Evolutionary conservation across 306 rosid species (phyloP).

Genomic region (Inga laurina): DNA sequence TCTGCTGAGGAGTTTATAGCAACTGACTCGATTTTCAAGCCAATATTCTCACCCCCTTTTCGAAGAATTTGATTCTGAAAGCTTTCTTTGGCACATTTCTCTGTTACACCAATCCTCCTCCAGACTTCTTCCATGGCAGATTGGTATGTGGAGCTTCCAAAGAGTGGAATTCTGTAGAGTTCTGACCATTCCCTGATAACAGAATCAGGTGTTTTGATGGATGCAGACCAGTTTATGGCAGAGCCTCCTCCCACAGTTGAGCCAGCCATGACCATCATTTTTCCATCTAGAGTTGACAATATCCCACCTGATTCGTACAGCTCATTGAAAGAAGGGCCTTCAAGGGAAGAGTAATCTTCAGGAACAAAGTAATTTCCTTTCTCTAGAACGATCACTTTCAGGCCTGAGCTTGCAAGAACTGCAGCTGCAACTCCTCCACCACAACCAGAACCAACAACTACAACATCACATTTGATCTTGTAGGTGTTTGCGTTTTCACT

Average conservation of each 20-base stretch:
- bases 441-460: constrained; percentile 84
- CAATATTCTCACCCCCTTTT: constrained; percentile 78
- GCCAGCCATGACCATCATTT: constrained; percentile 77
- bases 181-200: constrained; percentile 77
- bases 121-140: constrained; percentile 83
- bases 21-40: constrained; percentile 68
- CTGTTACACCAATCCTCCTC: constrained; percentile 70
- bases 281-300: constrained; percentile 64
- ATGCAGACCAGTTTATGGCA: constrained; percentile 93
- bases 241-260: constrained; percentile 97
- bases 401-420: constrained; percentile 77
- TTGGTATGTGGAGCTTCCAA: constrained; percentile 56
- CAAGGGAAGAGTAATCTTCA: constrained; percentile 77
- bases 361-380: constrained; percentile 86
- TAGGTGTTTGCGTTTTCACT: constrained; percentile 43
- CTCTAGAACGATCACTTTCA: constrained; percentile 77
- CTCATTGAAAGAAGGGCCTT: constrained; percentile 79
- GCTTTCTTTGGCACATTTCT: constrained; percentile 50
- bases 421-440: constrained; percentile 99
- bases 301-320: constrained; percentile 73
- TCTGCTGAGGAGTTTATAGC: constrained; percentile 65
- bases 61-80: constrained; percentile 73
- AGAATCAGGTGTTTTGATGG: constrained; percentile 72
- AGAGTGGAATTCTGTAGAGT: constrained; percentile 63
- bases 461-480: constrained; percentile 88